Evolutionary conservation across 2,329 filamentous ascomycete genomes (phyloP), one percentile per base, ranked within the genome.

Genomic region (Parasarocladium wereldwijsianum): DNA sequence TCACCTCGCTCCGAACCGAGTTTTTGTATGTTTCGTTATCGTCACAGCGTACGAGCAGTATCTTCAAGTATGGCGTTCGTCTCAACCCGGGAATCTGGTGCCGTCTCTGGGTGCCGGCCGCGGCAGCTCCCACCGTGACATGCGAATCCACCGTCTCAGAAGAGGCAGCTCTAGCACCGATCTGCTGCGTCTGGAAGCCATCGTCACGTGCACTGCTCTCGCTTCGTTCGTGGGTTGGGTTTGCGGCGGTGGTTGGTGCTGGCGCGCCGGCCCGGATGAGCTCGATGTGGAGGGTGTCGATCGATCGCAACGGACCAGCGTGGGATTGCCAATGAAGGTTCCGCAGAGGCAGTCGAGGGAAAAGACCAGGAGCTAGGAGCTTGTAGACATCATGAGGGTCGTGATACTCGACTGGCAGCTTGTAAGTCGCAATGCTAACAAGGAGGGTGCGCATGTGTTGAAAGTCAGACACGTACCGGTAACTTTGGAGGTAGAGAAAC

Each of bases 291-390:
- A 98, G 70, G 9, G 84, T 86, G 46, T 85, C 79, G 50, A 98
- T 98, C 10, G 90, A 94, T 40, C 90, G 79, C 20, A 96, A 60
- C 3, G 90, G 90, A 1, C 90, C 79, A 17, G 79, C 78, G 36
- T 92, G 83, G 10, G 90, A 93, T 52, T 96, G 92, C 90, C 90
- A 98, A 48, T 96, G 84, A 26, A 98, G 72, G 46, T 96, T 92
- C 39, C 76, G 79, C 21, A 98, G 65, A 19, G 90, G 90, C 0
- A 96, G 66, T 32, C 82, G 78, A 24, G 79, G 65, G 23, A 80
- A 64, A 34, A 98, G 64, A 34, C 86, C 75, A 3, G 82, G 73
- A 8, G 79, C 76, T 24, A 96, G 62, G 31, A 87, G 67, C 35
- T 82, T 75, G 56, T 87, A 96, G 38, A 96, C 70, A 45, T 81